phyloP scores from a whole-genome alignment of 306 rosid genomes.

The Herpetospermum pedunculosum region DNA sequence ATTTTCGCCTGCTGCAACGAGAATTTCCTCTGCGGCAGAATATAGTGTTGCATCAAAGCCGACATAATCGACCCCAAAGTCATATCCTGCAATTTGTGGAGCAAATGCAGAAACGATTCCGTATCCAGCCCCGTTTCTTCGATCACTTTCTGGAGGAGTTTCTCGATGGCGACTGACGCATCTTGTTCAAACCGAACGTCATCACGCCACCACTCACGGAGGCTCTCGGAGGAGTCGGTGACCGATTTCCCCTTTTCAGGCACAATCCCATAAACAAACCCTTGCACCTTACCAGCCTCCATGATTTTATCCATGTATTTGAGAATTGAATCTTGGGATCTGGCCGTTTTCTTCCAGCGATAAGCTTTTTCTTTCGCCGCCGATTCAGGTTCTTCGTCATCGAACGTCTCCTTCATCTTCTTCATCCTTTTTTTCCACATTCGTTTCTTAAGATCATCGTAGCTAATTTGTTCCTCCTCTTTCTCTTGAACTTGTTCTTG shows the following conservation, averaged over 20 bases:
- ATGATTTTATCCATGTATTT: slow-evolving; percentile 57
- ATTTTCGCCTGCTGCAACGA: slow-evolving; percentile 49
- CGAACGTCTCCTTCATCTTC: slow-evolving; percentile 24
- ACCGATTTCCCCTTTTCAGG: slow-evolving; percentile 52
- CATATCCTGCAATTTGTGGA: slow-evolving; percentile 40
- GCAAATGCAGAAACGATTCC: slow-evolving; percentile 31
- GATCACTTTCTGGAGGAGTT: slow-evolving; percentile 14
- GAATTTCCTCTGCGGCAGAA: slow-evolving; percentile 43
- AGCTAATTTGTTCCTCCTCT: slow-evolving; percentile 22
- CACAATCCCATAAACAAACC: slow-evolving; percentile 58
- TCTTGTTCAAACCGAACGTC: slow-evolving; percentile 23
- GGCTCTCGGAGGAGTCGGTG: slow-evolving; percentile 47
- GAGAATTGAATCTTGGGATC: slow-evolving; percentile 55
- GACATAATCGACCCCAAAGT: slow-evolving; percentile 55
- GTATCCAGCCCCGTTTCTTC: slow-evolving; percentile 10
- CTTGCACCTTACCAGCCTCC: slow-evolving; percentile 46
- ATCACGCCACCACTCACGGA: slow-evolving; percentile 52
- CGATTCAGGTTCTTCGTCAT: slow-evolving; percentile 12
- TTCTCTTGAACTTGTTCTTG: too few relatives aligned
- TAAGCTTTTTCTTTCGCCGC: slow-evolving; percentile 37
- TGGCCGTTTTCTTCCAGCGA: slow-evolving; percentile 37
- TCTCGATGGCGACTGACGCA: slow-evolving; percentile 22
- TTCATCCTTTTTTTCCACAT: slow-evolving; percentile 48
- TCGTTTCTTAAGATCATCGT: slow-evolving; percentile 43
- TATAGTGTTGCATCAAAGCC: slow-evolving; percentile 46